These are phyloP conservation scores for Penicillium sp. DNA, from an alignment of 2,329 filamentous ascomycete genomes.

Conservation along the genomic window DNA sequence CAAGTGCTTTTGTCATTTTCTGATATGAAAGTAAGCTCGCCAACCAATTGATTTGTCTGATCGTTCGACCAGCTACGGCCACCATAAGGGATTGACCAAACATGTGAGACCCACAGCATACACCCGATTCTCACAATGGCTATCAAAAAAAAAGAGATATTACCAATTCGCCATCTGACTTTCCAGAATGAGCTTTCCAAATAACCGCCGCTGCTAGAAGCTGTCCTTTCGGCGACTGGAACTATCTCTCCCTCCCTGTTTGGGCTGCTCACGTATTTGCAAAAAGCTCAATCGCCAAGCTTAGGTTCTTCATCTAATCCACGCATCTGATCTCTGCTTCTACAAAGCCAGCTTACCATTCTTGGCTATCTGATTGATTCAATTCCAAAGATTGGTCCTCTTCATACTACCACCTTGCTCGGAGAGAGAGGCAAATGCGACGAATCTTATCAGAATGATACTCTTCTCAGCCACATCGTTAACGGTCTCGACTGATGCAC, in stretches of 20 bases:
- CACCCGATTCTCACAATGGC: no score
- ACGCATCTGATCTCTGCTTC: not conserved
- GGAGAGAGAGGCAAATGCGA: constrained; percentile 8
- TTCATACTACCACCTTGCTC: not conserved
- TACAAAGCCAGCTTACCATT: not conserved
- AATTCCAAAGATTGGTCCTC: not conserved
- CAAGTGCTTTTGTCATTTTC: no score
- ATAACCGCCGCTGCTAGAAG: not conserved
- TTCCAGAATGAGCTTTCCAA: not conserved
- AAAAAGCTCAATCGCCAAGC: not conserved
- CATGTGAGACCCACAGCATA: not conserved
- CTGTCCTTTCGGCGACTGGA: no score
- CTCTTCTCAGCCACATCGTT: constrained; percentile 13
- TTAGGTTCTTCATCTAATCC: not conserved
- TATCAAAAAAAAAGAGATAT: not conserved
- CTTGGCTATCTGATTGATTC: not conserved
- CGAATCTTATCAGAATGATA: constrained; percentile 29
- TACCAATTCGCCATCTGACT: not conserved
- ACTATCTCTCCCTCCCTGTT: not conserved
- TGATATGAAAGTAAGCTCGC: no score
- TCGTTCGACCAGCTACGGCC: not conserved
- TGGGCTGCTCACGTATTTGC: not conserved
- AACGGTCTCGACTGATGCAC: not conserved
- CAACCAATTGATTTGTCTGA: no score
- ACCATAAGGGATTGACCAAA: not conserved